Conservation (phyloP, 2,329 filamentous ascomycete genomes). For the Verticillium isaacii region DNA sequence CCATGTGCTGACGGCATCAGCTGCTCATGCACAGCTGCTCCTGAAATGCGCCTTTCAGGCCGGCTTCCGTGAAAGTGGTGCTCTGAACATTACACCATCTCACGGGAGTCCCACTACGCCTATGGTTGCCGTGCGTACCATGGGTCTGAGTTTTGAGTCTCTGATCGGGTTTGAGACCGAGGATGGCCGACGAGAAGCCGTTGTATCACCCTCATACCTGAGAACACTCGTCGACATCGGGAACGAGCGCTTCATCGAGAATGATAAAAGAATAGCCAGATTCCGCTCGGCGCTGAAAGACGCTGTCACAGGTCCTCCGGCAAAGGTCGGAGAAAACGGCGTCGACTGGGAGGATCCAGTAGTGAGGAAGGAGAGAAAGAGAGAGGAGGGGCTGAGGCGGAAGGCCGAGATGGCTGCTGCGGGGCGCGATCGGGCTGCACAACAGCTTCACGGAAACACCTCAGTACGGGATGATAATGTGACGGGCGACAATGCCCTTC, state of each 20-base stretch:
- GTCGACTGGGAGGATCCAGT: slow-evolving; percentile 51
- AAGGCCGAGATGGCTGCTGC: slow-evolving; percentile 35
- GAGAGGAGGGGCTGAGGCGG: slow-evolving; percentile 51
- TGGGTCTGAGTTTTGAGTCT: slow-evolving; percentile 76
- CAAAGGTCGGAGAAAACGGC: slow-evolving; percentile 26
- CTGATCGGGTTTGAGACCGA: slow-evolving; percentile 58
- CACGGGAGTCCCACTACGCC: slow-evolving; percentile 40
- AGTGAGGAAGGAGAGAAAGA: slow-evolving; percentile 49
- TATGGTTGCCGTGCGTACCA: slow-evolving; percentile 81
- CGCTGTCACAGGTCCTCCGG: slow-evolving; percentile 19
- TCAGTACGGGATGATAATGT: neutral
- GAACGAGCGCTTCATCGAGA: slow-evolving; percentile 70
- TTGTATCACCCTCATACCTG: slow-evolving; percentile 66
- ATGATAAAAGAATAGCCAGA: slow-evolving; percentile 60
- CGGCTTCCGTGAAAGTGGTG: slow-evolving; percentile 87
- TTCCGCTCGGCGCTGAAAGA: slow-evolving; percentile 51
- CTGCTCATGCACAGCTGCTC: slow-evolving; percentile 68
- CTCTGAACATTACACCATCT: slow-evolving; percentile 50
- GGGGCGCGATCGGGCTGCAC: neutral
- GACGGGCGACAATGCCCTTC: neutral
- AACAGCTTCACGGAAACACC: neutral
- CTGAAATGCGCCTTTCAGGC: slow-evolving; percentile 72
- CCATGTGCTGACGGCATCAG: slow-evolving; percentile 75
- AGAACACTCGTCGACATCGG: slow-evolving; percentile 61
- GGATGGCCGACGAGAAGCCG: slow-evolving; percentile 30